These are phyloP conservation scores for Diospyros kaki DNA, from an alignment of 148 eudicot species.

Conservation along the genomic window DNA sequence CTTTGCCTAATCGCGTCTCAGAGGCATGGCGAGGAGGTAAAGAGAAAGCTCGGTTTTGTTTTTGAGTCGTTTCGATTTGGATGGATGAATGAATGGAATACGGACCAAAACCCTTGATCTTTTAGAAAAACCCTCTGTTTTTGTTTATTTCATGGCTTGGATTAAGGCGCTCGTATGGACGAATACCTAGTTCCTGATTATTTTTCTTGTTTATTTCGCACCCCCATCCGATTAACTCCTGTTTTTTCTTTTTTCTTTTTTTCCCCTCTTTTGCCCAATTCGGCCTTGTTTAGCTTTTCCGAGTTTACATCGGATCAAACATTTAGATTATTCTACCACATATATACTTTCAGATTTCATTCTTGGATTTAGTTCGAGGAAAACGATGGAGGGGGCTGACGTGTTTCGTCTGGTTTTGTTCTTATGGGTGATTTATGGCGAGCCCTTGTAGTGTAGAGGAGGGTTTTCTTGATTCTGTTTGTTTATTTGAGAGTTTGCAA, in stretches of 20 bases:
- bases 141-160: not conserved
- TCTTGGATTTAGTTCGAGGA: not conserved
- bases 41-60: not conserved
- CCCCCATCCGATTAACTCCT: not conserved
- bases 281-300: not conserved
- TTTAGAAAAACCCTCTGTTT: too few relatives aligned
- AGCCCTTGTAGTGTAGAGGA: too few relatives aligned
- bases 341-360: not conserved
- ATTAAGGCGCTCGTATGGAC: not conserved
- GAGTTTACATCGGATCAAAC: not conserved
- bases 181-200: not conserved
- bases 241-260: too few relatives aligned
- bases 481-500: not conserved
- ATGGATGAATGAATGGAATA: not conserved
- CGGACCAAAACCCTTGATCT: too few relatives aligned
- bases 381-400: not conserved
- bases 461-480: not conserved
- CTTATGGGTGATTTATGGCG: not conserved
- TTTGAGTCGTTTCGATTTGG: not conserved
- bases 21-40: conserved; percentile 2
- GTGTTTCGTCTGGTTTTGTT: not conserved
- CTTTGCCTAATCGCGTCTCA: not conserved
- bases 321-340: not conserved
- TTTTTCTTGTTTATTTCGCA: not conserved
- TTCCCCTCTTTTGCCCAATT: not conserved